These are phyloP conservation scores for Posidonia oceanica DNA, from an alignment of 116 monocot species.

Conservation along the genomic window DNA sequence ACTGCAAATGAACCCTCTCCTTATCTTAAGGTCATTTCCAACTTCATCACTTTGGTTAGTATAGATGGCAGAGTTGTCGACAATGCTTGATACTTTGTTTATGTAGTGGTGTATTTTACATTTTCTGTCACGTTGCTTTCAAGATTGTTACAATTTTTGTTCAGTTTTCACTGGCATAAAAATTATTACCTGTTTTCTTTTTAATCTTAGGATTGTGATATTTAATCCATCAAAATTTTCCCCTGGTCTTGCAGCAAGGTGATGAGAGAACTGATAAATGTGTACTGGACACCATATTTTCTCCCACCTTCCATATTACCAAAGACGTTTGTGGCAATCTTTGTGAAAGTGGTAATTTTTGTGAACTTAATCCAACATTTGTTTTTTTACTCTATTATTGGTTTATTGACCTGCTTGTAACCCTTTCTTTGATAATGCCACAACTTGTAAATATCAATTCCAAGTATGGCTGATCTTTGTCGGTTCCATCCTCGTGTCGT, in stretches of 20 bases:
- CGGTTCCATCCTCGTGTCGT: too few species aligned
- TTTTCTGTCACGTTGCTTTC: not conserved
- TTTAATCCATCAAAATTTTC: too few species aligned
- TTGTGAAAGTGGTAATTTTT: constrained; percentile 32
- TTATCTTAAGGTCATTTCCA: not conserved
- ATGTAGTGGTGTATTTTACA: not conserved
- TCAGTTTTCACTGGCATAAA: too few species aligned
- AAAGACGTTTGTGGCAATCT: constrained; percentile 24
- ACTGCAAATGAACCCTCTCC: not conserved
- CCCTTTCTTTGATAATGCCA: not conserved
- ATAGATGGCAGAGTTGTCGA: not conserved
- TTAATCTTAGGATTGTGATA: too few species aligned
- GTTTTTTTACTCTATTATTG: not conserved
- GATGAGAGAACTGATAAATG: constrained; percentile 18
- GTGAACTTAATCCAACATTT: not conserved
- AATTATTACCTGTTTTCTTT: too few species aligned
- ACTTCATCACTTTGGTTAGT: not conserved
- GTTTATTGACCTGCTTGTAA: not conserved
- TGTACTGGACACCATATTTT: constrained; percentile 58
- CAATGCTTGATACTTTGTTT: not conserved
- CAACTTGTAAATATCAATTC: too few species aligned
- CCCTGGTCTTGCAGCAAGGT: constrained; percentile 24
- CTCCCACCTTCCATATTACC: constrained; percentile 53
- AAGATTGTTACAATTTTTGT: too few species aligned
- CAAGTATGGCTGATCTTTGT: too few species aligned